phyloP scores from a whole-genome alignment of 169 alveolate species.

The Eimeria zaria region DNA sequence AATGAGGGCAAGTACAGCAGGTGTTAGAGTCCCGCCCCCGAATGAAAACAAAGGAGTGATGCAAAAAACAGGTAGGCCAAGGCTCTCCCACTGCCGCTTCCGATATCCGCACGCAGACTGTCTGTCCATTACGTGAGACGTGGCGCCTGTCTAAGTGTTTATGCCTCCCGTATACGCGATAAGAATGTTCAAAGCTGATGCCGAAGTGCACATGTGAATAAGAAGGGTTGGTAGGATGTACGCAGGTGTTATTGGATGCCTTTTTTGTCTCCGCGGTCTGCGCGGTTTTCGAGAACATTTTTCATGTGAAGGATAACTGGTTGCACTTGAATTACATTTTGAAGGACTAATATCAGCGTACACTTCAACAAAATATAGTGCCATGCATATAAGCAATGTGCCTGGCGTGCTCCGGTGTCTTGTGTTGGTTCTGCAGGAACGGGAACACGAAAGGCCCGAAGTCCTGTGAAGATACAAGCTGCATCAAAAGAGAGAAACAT shows the following conservation, averaged over 20 bases:
- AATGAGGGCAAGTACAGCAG: not conserved
- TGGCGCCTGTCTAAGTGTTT: not conserved
- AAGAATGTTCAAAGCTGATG: no score
- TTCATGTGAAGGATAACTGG: no score
- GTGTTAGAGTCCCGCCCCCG: not conserved
- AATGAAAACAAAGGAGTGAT: not conserved
- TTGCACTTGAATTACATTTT: no score
- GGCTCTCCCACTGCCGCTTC: not conserved
- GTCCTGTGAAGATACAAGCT: not conserved
- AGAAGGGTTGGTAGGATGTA: no score
- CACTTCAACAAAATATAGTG: not conserved
- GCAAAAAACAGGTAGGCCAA: not conserved
- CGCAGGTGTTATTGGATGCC: no score
- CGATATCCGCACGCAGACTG: not conserved
- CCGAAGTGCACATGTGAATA: no score
- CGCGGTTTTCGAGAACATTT: no score
- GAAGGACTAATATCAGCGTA: no score
- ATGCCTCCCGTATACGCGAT: not conserved
- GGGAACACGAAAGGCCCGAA: not conserved
- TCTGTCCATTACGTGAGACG: not conserved
- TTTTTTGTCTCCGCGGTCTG: no score
- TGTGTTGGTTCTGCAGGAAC: constrained; percentile 21
- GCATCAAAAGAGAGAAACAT: not conserved
- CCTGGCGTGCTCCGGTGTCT: not conserved
- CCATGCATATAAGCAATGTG: not conserved